Percentiles rank a stretch among this genome's conserved stretches.
Conservation (phyloP, 352 stramenopile genomes). For the Globisporangium megalacanthum region DNA sequence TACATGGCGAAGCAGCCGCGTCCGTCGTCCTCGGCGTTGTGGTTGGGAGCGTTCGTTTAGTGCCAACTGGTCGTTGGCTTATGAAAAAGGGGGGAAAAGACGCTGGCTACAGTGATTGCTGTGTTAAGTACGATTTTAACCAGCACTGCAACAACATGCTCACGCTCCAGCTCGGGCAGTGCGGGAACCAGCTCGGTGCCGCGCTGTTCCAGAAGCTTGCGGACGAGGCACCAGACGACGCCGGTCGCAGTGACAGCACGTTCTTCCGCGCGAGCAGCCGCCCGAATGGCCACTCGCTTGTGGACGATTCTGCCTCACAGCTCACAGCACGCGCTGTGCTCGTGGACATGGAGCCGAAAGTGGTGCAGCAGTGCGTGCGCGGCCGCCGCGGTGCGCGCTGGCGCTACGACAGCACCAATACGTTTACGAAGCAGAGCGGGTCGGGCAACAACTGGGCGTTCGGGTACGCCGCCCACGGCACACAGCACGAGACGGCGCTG, state of each 20-base stretch:
- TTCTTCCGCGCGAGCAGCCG: slow-evolving; percentile 20
- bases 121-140: not conserved
- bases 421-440: slow-evolving; percentile 54
- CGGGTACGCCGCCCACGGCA: slow-evolving; percentile 52
- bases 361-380: slow-evolving; percentile 48
- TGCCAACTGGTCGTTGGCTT: not conserved
- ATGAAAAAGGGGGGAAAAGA: not conserved
- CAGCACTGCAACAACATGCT: slow-evolving; percentile 31
- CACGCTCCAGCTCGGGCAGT: slow-evolving; percentile 71
- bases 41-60: not conserved
- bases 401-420: slow-evolving; percentile 39
- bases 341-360: slow-evolving; percentile 82
- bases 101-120: not conserved
- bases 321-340: slow-evolving; percentile 55
- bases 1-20: too few relatives aligned
- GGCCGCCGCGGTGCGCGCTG: slow-evolving; percentile 14
- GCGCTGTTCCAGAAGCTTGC: slow-evolving; percentile 62
- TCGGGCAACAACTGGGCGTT: slow-evolving; percentile 82
- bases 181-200: slow-evolving; percentile 66
- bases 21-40: not conserved
- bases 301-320: not conserved
- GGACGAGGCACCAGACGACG: slow-evolving; percentile 15
- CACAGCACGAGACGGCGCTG: slow-evolving; percentile 30
- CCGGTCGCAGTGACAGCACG: slow-evolving; percentile 1
- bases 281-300: slow-evolving; percentile 9